phyloP scores from a whole-genome alignment of 148 eudicot genomes.

The Spergularia bocconei region DNA sequence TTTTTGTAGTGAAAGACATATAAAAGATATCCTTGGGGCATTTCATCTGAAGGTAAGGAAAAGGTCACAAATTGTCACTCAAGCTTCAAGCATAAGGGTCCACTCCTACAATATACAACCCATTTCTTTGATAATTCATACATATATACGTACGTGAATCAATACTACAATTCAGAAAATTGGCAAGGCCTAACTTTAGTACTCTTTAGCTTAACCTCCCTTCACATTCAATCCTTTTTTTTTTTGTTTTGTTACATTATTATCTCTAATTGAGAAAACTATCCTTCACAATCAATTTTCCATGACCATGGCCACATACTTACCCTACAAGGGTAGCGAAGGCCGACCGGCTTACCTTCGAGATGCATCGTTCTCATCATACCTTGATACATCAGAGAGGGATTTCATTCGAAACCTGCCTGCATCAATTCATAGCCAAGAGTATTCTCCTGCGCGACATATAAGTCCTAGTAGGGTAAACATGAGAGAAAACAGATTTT shows the following conservation, averaged over 20 bases:
- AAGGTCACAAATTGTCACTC: constrained; percentile 32
- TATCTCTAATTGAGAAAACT: not conserved
- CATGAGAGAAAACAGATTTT: constrained; percentile 16
- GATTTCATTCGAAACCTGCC: constrained; percentile 43
- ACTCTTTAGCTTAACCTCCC: not conserved
- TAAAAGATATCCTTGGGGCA: constrained; percentile 24
- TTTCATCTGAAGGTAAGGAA: constrained; percentile 30
- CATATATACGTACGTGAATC: not conserved
- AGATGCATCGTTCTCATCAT: constrained; percentile 72
- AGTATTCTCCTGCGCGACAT: constrained; percentile 22
- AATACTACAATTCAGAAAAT: not conserved
- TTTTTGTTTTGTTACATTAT: not conserved
- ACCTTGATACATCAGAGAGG: constrained; percentile 53
- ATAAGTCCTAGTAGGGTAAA: constrained; percentile 17
- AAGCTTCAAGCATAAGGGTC: constrained; percentile 29
- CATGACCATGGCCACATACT: constrained; percentile 39
- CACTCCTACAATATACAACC: constrained; percentile 14
- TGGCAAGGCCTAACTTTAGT: constrained; percentile 8
- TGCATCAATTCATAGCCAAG: constrained; percentile 34
- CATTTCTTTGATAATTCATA: not conserved
- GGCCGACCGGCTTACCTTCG: constrained; percentile 33
- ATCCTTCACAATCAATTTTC: not conserved
- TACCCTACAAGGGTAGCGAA: constrained; percentile 23
- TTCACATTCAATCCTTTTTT: constrained; percentile 7
- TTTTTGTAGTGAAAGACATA: constrained; percentile 24